Evolutionary conservation across 805 yeast genomes (phyloP).

Genomic region (Candida insectalens): DNA sequence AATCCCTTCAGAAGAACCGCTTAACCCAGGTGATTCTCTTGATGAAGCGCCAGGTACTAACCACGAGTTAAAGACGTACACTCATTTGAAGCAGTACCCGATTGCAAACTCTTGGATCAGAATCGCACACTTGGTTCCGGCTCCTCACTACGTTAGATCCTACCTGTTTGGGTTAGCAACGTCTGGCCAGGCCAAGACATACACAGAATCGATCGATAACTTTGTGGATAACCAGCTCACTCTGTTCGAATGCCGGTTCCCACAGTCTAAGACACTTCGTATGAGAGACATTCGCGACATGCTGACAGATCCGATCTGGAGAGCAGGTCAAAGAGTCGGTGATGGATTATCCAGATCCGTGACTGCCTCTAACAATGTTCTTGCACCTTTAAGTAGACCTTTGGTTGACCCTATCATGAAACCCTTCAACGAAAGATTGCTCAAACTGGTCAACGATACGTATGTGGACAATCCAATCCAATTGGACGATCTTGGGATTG

Average conservation of each 20-base stretch:
- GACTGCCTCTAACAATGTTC: slow-evolving; percentile 10
- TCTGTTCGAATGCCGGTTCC: slow-evolving; percentile 48
- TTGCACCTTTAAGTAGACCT: slow-evolving; percentile 48
- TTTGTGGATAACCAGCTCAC: slow-evolving; percentile 44
- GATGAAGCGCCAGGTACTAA: no score
- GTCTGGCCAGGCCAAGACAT: slow-evolving; percentile 12
- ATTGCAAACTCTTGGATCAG: slow-evolving; percentile 28
- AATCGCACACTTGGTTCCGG: slow-evolving; percentile 16
- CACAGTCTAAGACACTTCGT: slow-evolving; percentile 47
- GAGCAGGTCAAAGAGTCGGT: background rate
- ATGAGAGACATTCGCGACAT: slow-evolving; percentile 38
- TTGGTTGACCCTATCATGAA: slow-evolving; percentile 50
- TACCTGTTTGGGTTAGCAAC: slow-evolving; percentile 16
- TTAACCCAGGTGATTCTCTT: no score
- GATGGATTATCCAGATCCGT: slow-evolving; percentile 26
- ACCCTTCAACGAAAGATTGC: slow-evolving; percentile 51
- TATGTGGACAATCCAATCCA: slow-evolving; percentile 32
- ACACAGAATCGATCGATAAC: slow-evolving; percentile 30
- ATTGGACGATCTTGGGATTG: slow-evolving; percentile 10
- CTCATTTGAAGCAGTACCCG: slow-evolving; percentile 40
- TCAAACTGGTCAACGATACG: slow-evolving; percentile 26
- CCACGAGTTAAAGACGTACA: slow-evolving; percentile 24
- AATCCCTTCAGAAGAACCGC: no score
- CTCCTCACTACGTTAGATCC: slow-evolving; percentile 18
- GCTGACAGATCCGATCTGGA: slow-evolving; percentile 39